Evolutionary conservation across 2,329 filamentous ascomycete species (phyloP).

Genomic region (Magnaporthiopsis poae): DNA sequence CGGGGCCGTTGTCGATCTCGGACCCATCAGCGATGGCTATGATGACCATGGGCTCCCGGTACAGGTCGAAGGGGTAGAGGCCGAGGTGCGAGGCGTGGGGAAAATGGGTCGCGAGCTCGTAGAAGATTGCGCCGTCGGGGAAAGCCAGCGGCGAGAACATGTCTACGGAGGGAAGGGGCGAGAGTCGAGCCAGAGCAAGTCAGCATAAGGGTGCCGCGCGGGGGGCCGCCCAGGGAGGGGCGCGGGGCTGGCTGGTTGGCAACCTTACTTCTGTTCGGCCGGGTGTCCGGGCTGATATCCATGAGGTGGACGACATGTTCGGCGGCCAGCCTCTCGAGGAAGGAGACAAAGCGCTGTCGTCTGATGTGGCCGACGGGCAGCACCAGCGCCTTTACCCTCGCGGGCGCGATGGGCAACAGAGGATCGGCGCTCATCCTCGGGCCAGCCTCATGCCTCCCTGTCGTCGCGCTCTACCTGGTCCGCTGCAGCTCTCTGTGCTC

Average conservation of each 20-base stretch:
- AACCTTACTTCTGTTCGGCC: constrained; percentile 70
- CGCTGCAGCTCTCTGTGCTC: not conserved
- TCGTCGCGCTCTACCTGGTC: not conserved
- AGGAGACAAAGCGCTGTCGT: constrained; percentile 66
- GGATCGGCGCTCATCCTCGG: constrained; percentile 70
- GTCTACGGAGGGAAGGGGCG: constrained; percentile 40
- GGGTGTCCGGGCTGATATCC: constrained; percentile 75
- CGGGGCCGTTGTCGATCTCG: constrained; percentile 49
- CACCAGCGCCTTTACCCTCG: constrained; percentile 78
- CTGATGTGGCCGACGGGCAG: constrained; percentile 81
- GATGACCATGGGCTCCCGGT: constrained; percentile 72
- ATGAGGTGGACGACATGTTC: constrained; percentile 76
- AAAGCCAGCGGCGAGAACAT: constrained; percentile 90
- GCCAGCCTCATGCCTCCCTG: constrained; percentile 15
- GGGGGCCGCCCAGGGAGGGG: constrained; percentile 3
- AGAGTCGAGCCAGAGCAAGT: not conserved
- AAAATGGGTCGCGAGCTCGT: constrained; percentile 72
- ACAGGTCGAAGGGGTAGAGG: constrained; percentile 80
- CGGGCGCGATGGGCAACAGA: constrained; percentile 81
- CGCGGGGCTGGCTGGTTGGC: not conserved
- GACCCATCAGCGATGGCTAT: constrained; percentile 75
- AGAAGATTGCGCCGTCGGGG: constrained; percentile 75
- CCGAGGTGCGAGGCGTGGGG: constrained; percentile 71
- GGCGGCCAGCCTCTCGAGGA: constrained; percentile 65
- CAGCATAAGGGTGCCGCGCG: not conserved